Base-by-base conservation (phyloP, 2,329 filamentous ascomycete genomes). In the Penicillium sp. region DNA sequence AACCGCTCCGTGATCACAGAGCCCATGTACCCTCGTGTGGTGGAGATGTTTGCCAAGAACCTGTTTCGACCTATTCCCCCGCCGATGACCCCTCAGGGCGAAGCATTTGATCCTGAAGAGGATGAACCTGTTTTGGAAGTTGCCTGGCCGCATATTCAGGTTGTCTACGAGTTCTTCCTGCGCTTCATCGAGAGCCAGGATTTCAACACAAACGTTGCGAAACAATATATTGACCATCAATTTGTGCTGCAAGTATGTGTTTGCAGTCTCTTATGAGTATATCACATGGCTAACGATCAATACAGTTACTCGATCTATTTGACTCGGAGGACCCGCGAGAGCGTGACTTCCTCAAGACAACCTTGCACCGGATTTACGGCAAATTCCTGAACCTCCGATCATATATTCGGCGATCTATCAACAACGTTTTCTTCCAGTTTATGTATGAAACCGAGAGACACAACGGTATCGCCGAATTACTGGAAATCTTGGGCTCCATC, bases 351-450 rank as follows among this genome's bases (percentile, higher is more conserved):
- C 76, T 98, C 57, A 98, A 98, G 77, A 98, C 93, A 0, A 98
- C 93, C 0, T 77, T 98, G 45, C 93, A 98, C 72, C 84, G 93
- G 52, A 98, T 98, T 66, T 98, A 98, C 66, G 93, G 93, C 64
- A 98, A 98, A 74, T 98, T 98, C 72, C 79, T 98, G 61, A 98
- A 98, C 69, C 78, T 98, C 53, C 85, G 93, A 50, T 97, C 93
- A 24, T 98, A 95, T 70, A 98, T 98, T 65, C 82, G 93, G 65
- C 84, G 93, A 61, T 98, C 93, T 46, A 98, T 98, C 79, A 98
- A 98, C 81, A 97, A 98, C 64, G 93, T 98, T 61, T 98, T 98
- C 75, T 98, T 98, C 79, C 93, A 98, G 67, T 98, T 98, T 70
- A 90, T 89, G 50, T 98, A 98, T 68, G 93, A 98, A 72, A 98